phyloP scores from a whole-genome alignment of 208 protist species.

The Entamoeba dispar region DNA sequence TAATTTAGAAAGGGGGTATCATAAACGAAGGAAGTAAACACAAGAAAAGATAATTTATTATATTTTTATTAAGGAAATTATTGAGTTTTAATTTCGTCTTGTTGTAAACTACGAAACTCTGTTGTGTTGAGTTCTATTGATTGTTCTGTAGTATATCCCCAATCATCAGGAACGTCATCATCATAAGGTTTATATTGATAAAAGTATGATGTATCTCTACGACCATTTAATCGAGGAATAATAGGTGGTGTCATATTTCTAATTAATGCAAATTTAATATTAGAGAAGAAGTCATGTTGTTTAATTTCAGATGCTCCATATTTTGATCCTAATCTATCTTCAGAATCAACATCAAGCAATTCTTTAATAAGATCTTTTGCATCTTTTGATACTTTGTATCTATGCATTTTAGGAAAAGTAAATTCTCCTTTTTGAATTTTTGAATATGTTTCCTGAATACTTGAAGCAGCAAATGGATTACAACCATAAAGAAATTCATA shows the following conservation, averaged over 20 bases:
- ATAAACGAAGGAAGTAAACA: no score
- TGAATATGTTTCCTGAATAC: not conserved
- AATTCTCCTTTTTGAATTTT: not conserved
- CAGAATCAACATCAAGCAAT: not conserved
- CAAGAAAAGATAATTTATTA: no score
- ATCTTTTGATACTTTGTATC: not conserved
- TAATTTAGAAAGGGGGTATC: no score
- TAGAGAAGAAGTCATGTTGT: constrained; percentile 2
- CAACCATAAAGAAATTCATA: constrained; percentile 1
- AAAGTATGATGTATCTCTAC: not conserved
- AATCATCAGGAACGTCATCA: not conserved
- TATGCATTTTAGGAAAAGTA: not conserved
- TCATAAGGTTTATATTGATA: not conserved
- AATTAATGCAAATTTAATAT: not conserved
- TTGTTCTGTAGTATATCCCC: not conserved
- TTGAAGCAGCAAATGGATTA: not conserved
- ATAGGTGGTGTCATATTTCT: not conserved
- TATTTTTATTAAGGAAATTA: no score
- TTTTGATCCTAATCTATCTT: not conserved
- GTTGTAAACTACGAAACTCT: no score
- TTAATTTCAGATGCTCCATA: constrained; percentile 3
- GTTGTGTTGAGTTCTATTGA: no score
- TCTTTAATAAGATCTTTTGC: not conserved
- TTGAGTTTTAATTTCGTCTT: no score
- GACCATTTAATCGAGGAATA: not conserved